Conservation (phyloP, 2,329 filamentous ascomycete genomes). For the Arthroderma sp. region DNA sequence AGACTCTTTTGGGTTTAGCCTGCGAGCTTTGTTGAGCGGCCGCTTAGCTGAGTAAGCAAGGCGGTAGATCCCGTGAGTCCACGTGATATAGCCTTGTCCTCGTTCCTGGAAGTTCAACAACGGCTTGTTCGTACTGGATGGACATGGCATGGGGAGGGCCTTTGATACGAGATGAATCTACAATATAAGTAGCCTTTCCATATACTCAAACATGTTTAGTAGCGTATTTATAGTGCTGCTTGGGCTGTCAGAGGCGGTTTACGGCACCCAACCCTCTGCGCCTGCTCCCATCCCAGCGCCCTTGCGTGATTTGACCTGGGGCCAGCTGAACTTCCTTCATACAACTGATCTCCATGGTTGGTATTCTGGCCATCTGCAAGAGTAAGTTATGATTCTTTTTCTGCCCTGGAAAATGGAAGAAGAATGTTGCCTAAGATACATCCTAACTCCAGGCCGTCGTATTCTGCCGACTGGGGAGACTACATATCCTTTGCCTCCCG, state of each 20-base stretch:
- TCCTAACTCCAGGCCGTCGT: background rate
- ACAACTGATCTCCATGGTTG: slow-evolving; percentile 95
- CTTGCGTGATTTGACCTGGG: slow-evolving; percentile 74
- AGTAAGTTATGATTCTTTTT: slow-evolving; percentile 40
- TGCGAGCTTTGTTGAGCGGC: no score
- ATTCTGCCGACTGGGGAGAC: slow-evolving; percentile 88
- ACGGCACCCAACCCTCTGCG: slow-evolving; percentile 62
- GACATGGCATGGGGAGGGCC: no score
- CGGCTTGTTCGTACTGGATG: no score
- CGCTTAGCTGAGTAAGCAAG: no score
- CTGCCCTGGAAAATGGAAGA: background rate
- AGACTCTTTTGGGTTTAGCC: no score
- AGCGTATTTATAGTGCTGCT: no score
- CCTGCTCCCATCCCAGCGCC: slow-evolving; percentile 66
- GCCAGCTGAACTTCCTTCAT: slow-evolving; percentile 92
- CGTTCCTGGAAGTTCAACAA: no score
- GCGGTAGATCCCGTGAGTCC: no score
- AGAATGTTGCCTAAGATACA: background rate
- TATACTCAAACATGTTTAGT: background rate
- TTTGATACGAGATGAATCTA: no score
- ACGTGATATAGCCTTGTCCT: no score
- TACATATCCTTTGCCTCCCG: slow-evolving; percentile 87
- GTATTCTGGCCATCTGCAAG: slow-evolving; percentile 84
- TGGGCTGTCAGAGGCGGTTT: no score
- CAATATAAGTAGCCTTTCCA: no score